These are phyloP conservation scores for Ogataea hybrid DNA, from an alignment of 1,139 yeast species.

Conservation along the genomic window DNA sequence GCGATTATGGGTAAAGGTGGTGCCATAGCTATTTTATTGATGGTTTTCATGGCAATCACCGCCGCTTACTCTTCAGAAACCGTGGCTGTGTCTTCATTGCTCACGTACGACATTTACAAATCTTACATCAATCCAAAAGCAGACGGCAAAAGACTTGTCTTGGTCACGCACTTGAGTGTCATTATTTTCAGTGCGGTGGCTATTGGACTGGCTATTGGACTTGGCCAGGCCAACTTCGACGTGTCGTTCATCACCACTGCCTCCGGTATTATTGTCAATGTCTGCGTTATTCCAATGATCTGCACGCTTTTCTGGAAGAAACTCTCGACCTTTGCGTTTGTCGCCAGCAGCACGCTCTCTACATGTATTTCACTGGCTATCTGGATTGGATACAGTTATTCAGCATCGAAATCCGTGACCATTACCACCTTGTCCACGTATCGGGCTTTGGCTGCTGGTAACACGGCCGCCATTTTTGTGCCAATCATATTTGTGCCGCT, in stretches of 20 bases:
- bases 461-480: constrained; percentile 32
- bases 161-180: constrained; percentile 40
- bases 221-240: constrained; percentile 42
- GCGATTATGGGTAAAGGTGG: constrained; percentile 46
- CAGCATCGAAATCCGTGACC: constrained; percentile 22
- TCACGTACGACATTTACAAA: constrained; percentile 47
- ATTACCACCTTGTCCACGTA: constrained; percentile 30
- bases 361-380: constrained; percentile 31
- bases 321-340: constrained; percentile 27
- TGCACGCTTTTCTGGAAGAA: constrained; percentile 42
- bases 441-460: constrained; percentile 37
- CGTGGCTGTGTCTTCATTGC: constrained; percentile 46
- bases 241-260: constrained; percentile 43
- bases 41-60: constrained; percentile 50
- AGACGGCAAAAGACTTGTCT: constrained; percentile 39
- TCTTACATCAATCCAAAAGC: constrained; percentile 45
- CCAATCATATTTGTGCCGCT: constrained; percentile 30
- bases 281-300: constrained; percentile 37
- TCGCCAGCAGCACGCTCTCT: constrained; percentile 21
- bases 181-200: constrained; percentile 38
- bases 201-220: constrained; percentile 41
- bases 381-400: constrained; percentile 34
- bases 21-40: constrained; percentile 39
- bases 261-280: constrained; percentile 34
- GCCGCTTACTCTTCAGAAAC: constrained; percentile 49